Base-by-base conservation (phyloP, 371 early-diverging fungal species). In the Dinochytrium kinnereticum region DNA sequence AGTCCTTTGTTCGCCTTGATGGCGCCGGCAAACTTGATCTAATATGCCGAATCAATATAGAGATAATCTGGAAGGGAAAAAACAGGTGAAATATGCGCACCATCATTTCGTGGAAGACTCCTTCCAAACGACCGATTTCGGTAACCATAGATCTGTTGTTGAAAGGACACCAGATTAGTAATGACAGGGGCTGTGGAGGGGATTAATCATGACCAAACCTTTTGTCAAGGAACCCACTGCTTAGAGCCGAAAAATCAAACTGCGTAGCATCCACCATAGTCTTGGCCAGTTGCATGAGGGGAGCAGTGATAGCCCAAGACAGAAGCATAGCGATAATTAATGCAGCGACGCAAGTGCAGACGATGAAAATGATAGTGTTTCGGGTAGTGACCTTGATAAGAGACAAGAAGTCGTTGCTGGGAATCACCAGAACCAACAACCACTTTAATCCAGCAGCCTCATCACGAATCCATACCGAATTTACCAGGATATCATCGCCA, bases 281-380 rank as follows among this genome's bases (percentile, higher is more conserved):
- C 13, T 51, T 2, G 1, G 31, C 36, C 0, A 68, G 59, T 44
- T 17, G 44, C 21, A 51, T 24, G 34, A 68, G 77, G 70, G 50
- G 81, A 74, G 74, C 80, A 75, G 69, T 83, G 78, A 74, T 78
- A 51, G 39, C 78, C 69, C 37, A 81, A 77, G 59, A 78, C 76
- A 39, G 78, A 19, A 83, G 55, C 65, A 72, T 73, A 26, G 75
- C 78, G 0, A 83, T 38, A 17, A 79, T 70, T 55, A 81, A 75
- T 21, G 70, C 59, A 5, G 39, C 73, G 7, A 83, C 77, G 59
- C 81, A 80, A 30, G 73, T 44, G 33, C 73, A 73, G 0, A 73
- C 71, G 15, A 73, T 69, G 1, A 68, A 66, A 38, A 75, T 78
- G 30, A 74, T 67, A 44, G 66, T 30, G 24, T 40, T 10, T 10